Conservation (phyloP, 345 rosid species). For the Eutrema heterophyllum region DNA sequence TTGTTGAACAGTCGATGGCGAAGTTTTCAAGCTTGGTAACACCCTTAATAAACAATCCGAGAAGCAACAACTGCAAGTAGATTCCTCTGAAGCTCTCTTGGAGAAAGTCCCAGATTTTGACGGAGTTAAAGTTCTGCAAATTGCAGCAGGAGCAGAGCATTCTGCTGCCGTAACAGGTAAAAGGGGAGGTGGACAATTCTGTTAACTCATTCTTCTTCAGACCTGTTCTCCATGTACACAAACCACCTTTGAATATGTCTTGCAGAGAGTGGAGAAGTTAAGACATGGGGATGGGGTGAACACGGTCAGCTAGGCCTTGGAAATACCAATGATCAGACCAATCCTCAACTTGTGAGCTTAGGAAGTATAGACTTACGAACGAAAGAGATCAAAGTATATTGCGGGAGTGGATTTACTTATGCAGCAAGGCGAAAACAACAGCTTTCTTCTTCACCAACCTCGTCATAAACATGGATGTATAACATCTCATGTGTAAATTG, state of each 20-base stretch:
- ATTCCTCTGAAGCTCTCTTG: conserved; percentile 28
- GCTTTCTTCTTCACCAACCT: conserved; percentile 1
- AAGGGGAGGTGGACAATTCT: background rate
- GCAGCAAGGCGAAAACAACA: conserved; percentile 30
- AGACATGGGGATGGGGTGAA: conserved; percentile 99
- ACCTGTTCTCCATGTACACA: background rate
- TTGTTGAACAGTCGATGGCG: conserved; percentile 49
- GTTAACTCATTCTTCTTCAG: background rate
- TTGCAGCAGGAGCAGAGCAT: conserved; percentile 92
- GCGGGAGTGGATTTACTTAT: conserved; percentile 91
- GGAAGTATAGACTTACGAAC: conserved; percentile 10
- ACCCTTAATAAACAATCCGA: conserved; percentile 34
- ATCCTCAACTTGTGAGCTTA: conserved; percentile 44
- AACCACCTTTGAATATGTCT: background rate
- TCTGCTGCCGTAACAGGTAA: conserved; percentile 72
- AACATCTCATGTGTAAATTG: background rate
- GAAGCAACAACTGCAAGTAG: conserved; percentile 28
- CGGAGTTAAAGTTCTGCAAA: conserved; percentile 41
- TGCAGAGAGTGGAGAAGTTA: conserved; percentile 57
- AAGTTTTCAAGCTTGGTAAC: conserved; percentile 67
- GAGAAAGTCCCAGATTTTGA: conserved; percentile 45
- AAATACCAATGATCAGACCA: conserved; percentile 47
- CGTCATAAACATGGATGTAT: background rate
- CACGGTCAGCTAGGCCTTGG: conserved; percentile 94
- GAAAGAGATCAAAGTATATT: conserved; percentile 39